These are phyloP conservation scores for Plantago ovata DNA, from an alignment of 257 asterid species.

Conservation along the genomic window DNA sequence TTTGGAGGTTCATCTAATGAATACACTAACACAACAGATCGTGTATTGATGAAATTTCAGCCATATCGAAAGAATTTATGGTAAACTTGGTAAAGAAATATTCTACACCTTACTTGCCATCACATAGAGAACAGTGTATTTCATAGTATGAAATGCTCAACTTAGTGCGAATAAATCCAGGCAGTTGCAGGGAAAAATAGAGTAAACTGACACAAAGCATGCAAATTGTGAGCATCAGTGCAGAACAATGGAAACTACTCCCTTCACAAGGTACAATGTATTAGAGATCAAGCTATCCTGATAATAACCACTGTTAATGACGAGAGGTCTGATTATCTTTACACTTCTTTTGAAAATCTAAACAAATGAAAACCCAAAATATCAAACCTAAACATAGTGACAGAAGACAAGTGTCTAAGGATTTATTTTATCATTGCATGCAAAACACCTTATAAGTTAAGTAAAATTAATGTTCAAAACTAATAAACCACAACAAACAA, in stretches of 20 bases:
- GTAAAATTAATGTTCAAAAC: background rate
- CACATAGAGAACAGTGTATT: background rate
- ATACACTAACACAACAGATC: background rate
- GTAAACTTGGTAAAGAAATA: background rate
- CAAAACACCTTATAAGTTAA: background rate
- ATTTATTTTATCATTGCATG: too few relatives aligned
- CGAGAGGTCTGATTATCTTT: background rate
- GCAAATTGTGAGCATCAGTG: background rate
- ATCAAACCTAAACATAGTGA: constrained; percentile 1
- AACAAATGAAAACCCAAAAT: background rate
- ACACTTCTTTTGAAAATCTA: too few relatives aligned
- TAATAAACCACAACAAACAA: background rate
- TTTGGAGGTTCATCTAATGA: background rate
- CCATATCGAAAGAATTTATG: background rate
- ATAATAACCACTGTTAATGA: too few relatives aligned
- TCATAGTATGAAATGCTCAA: constrained; percentile 2
- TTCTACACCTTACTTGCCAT: background rate
- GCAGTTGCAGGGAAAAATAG: background rate
- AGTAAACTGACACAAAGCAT: constrained; percentile 1
- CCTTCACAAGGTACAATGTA: background rate
- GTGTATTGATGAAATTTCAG: too few relatives aligned
- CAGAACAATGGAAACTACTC: constrained; percentile 1
- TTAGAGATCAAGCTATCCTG: background rate
- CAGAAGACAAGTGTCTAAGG: too few relatives aligned
- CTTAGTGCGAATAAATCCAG: background rate